phyloP scores from a whole-genome alignment of 148 eudicot species.

The Suaeda aralocaspica region DNA sequence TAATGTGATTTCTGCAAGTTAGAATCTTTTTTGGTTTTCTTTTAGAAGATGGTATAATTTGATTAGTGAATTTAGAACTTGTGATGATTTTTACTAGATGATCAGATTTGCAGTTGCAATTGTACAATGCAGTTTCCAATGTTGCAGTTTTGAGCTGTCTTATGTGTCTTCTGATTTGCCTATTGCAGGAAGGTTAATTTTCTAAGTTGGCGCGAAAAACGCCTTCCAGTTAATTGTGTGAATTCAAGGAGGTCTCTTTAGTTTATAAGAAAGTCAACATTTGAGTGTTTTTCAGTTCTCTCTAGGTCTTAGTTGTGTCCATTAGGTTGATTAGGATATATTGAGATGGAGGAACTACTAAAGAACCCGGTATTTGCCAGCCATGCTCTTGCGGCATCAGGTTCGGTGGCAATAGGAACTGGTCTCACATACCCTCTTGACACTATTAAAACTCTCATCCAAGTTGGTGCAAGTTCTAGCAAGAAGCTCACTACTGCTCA shows the following conservation, averaged over 20 bases:
- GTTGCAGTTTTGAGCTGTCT: not conserved
- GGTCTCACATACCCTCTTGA: slow-evolving; percentile 76
- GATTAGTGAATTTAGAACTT: not conserved
- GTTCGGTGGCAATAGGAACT: slow-evolving; percentile 55
- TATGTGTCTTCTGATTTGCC: not conserved
- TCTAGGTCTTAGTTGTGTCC: not conserved
- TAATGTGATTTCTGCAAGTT: not conserved
- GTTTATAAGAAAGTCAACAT: not conserved
- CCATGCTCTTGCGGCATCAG: slow-evolving; percentile 66
- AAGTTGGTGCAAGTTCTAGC: slow-evolving; percentile 66
- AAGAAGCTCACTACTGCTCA: slow-evolving; percentile 51
- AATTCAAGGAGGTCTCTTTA: not conserved
- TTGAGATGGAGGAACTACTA: slow-evolving; percentile 61
- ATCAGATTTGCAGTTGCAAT: not conserved
- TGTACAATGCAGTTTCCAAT: not conserved
- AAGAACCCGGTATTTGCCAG: slow-evolving; percentile 60
- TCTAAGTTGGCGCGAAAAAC: not conserved
- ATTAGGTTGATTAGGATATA: not conserved
- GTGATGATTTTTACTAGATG: not conserved
- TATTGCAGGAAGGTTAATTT: slow-evolving; percentile 12
- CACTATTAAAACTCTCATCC: slow-evolving; percentile 65
- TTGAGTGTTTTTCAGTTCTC: not conserved
- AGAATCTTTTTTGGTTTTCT: not conserved
- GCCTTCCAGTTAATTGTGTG: not conserved
- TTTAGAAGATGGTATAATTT: not conserved